These are phyloP conservation scores for Bertia moriformis DNA, from an alignment of 2,329 filamentous ascomycete species.

Conservation along the genomic window DNA sequence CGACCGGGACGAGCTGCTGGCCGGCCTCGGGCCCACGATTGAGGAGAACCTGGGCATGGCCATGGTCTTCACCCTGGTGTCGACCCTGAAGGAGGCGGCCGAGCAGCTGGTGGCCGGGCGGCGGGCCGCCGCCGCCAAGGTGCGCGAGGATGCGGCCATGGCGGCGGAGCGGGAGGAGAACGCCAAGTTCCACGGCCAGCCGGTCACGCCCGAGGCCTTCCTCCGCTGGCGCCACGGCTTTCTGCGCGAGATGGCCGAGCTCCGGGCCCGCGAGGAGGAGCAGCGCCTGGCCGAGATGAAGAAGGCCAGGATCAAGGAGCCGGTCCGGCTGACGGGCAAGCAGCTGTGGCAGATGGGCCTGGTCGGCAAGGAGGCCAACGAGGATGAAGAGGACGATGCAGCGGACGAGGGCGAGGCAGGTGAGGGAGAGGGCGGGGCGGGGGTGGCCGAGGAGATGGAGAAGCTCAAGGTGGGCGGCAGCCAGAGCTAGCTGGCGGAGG, in stretches of 20 bases:
- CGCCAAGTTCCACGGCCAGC: constrained; percentile 82
- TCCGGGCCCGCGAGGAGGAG: constrained; percentile 52
- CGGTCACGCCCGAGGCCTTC: constrained; percentile 78
- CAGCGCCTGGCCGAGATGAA: constrained; percentile 72
- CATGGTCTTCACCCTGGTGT: constrained; percentile 88
- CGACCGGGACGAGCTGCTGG: constrained; percentile 64
- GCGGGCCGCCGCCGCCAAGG: constrained; percentile 45
- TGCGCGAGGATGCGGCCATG: constrained; percentile 34
- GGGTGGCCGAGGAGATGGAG: constrained; percentile 44
- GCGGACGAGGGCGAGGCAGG: too few relatives aligned
- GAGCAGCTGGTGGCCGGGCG: constrained; percentile 70
- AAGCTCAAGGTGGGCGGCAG: constrained; percentile 61
- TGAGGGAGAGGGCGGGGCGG: constrained; percentile 33
- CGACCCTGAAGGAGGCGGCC: constrained; percentile 73
- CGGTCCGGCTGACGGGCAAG: constrained; percentile 56
- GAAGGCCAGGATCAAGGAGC: constrained; percentile 62
- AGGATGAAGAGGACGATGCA: constrained; percentile 51
- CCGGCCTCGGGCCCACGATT: constrained; percentile 58
- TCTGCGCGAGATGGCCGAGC: constrained; percentile 65
- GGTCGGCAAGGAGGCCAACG: constrained; percentile 47
- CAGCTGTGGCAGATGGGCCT: constrained; percentile 69
- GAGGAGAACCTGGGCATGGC: constrained; percentile 93
- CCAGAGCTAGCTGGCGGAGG: constrained; percentile 11
- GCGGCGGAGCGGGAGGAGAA: constrained; percentile 81
- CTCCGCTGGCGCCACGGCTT: constrained; percentile 70